Percentiles rank a stretch among this genome's conserved stretches.
Conservation (phyloP, 106 monocot species). For the Cymbidium sinense region DNA sequence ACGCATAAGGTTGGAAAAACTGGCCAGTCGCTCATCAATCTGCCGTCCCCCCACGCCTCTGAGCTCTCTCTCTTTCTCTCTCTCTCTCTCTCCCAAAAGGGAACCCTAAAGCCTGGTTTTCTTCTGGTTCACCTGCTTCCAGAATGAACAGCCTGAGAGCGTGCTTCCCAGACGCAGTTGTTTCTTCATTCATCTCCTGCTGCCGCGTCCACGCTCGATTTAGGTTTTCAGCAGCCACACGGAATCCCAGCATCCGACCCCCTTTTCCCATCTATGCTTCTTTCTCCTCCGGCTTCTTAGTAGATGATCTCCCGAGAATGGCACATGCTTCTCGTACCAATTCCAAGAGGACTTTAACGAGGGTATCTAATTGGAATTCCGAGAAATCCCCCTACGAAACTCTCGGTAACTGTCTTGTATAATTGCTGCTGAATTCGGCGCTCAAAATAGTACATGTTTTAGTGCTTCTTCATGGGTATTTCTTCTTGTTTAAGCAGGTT, state of each 20-base stretch:
- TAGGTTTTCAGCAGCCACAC: conserved; percentile 9
- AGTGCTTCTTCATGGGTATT: background rate
- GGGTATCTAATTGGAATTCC: conserved; percentile 78
- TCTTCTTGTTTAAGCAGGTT: background rate
- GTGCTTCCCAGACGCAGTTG: conserved; percentile 25
- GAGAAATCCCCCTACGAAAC: conserved; percentile 88
- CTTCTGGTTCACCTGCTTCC: background rate
- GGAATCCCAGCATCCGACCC: conserved; percentile 12
- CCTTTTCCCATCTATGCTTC: conserved; percentile 9
- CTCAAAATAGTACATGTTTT: background rate
- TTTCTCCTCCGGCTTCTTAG: conserved; percentile 22
- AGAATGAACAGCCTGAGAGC: conserved; percentile 56
- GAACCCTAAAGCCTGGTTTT: no score
- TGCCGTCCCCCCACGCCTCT: background rate
- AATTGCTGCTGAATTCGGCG: background rate
- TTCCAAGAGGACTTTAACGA: conserved; percentile 54
- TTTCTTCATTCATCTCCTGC: conserved; percentile 35
- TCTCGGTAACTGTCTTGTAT: conserved; percentile 40
- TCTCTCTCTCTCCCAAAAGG: no score
- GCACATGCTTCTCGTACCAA: conserved; percentile 18
- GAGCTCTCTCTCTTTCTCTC: background rate
- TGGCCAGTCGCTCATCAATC: background rate
- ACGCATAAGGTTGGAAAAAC: background rate
- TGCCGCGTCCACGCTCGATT: conserved; percentile 20
- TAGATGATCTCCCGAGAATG: conserved; percentile 27